phyloP scores from a whole-genome alignment of 139 green algal genomes.

The Parachlorella kessleri region DNA sequence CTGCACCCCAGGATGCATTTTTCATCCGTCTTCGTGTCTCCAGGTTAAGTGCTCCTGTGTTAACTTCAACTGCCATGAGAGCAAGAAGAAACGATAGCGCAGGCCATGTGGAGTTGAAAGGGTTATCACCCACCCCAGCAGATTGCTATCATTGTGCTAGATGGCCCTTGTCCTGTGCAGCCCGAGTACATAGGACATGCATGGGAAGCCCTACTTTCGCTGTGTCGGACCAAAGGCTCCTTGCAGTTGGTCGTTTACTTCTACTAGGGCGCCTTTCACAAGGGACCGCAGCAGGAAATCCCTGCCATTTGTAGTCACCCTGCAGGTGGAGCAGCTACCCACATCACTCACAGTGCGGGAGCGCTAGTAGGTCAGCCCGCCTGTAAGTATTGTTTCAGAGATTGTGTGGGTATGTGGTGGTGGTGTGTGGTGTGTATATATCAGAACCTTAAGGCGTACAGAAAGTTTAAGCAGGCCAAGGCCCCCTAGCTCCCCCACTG shows the following conservation, averaged over 20 bases:
- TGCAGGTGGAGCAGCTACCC: not conserved
- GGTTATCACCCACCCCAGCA: not conserved
- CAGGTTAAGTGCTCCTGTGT: not conserved
- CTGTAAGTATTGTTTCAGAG: too few relatives aligned
- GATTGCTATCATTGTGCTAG: not conserved
- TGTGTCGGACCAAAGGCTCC: not conserved
- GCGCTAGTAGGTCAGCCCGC: too few relatives aligned
- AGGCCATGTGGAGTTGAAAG: not conserved
- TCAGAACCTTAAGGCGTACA: not conserved
- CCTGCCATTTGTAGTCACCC: not conserved
- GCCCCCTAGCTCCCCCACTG: too few relatives aligned
- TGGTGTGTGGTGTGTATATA: not conserved
- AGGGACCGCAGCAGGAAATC: not conserved
- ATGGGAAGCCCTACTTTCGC: not conserved
- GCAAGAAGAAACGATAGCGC: not conserved
- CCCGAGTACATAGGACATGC: too few relatives aligned
- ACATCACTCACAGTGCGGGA: not conserved
- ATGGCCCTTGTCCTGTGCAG: not conserved
- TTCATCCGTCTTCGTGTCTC: not conserved
- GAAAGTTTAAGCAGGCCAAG: not conserved
- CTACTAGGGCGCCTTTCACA: constrained; percentile 11
- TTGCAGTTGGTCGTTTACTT: not conserved
- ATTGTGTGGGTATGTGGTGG: not conserved
- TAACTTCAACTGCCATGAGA: too few relatives aligned
- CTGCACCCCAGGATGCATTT: not conserved